Evolutionary conservation across 148 eudicot genomes (phyloP).

Genomic region (Silene latifolia): DNA sequence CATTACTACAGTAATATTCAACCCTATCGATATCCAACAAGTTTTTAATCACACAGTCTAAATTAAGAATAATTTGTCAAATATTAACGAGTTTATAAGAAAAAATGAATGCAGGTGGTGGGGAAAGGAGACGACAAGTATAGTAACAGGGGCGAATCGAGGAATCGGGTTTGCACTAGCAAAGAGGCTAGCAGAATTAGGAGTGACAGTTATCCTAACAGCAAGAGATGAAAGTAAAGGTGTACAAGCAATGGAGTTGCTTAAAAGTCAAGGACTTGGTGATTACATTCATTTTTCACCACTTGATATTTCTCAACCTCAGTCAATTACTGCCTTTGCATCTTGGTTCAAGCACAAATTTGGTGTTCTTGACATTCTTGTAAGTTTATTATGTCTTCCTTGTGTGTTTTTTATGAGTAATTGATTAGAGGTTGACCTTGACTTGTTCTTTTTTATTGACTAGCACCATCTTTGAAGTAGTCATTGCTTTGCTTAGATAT

Average conservation of each 20-base stretch:
- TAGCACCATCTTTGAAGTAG: background rate
- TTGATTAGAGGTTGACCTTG: background rate
- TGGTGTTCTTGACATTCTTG: constrained; percentile 55
- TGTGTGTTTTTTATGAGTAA: background rate
- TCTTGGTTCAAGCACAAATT: constrained; percentile 43
- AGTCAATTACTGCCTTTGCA: constrained; percentile 44
- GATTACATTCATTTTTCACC: constrained; percentile 35
- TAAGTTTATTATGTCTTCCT: constrained; percentile 24
- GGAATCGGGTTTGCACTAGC: constrained; percentile 76
- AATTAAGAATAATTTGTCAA: background rate
- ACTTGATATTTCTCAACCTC: constrained; percentile 51
- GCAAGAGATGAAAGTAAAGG: constrained; percentile 61
- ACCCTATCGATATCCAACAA: too few relatives aligned
- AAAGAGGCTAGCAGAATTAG: constrained; percentile 57
- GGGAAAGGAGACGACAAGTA: constrained; percentile 68
- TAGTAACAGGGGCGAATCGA: constrained; percentile 86
- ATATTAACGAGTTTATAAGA: background rate
- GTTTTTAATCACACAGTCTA: too few relatives aligned
- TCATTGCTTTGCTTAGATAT: background rate
- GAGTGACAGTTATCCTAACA: constrained; percentile 70
- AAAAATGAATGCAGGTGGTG: constrained; percentile 54
- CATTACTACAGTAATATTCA: too few relatives aligned
- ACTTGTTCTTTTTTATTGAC: background rate
- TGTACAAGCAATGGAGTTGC: constrained; percentile 41
- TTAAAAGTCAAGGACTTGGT: constrained; percentile 37